Base-by-base conservation (phyloP, 1,284 basidiomycete species). In the Fomitopsis palustris region DNA sequence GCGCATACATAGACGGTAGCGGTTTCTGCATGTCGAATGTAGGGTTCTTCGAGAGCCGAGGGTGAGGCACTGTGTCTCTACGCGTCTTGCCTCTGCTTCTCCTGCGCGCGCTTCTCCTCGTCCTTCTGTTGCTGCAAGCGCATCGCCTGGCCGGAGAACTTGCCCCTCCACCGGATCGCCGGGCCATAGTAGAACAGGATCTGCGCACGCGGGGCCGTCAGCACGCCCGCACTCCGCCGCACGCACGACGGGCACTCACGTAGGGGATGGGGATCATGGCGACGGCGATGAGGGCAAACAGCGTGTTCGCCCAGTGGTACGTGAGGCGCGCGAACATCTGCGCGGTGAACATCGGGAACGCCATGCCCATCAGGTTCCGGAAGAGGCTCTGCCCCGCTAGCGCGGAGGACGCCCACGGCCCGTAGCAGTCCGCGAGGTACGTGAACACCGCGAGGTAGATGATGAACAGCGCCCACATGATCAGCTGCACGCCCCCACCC, bases 351-450 rank as follows among this genome's bases (percentile, higher is more conserved):
- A 90, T 74, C 1, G 88, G 87, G 71, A 90, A 90, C 4, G 75
- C 74, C 51, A 79, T 81, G 2, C 77, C 86, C 43, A 78, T 72
- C 23, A 88, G 64, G 63, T 89, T 88, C 49, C 90, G 80, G 62
- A 80, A 83, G 41, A 92, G 75, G 68, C 85, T 88, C 71, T 92
- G 91, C 0, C 88, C 91, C 0, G 91, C 90, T 19, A 92, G 74
- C 1, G 90, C 90, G 1, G 88, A 90, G 0, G 87, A 90, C 4
- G 90, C 91, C 62, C 86, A 93, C 1, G 85, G 80, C 0, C 86
- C 86, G 60, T 90, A 89, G 65, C 86, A 88, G 68, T 90, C 89
- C 1, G 88, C 87, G 21, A 92, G 77, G 65, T 91, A 92, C 19
- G 82, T 78, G 69, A 90, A 91, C 9, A 86, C 84, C 1, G 80